Conservation (phyloP, 108 stramenopile genomes). For the Skeletonema costatum region DNA sequence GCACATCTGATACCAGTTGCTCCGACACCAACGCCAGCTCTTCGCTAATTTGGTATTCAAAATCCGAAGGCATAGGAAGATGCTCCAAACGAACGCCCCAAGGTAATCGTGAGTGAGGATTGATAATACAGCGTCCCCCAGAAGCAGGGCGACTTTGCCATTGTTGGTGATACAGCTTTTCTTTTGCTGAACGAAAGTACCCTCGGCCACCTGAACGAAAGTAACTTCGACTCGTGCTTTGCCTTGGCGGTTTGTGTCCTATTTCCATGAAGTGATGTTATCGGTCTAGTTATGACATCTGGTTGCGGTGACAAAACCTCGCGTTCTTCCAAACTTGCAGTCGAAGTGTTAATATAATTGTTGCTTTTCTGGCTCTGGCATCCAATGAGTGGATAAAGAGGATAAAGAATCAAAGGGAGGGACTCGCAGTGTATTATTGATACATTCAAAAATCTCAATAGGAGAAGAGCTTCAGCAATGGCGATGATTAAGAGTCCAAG, state of each 20-base stretch:
- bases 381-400: background rate
- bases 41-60: no score
- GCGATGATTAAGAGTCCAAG: constrained; percentile 2
- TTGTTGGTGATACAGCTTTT: background rate
- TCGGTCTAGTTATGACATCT: no score
- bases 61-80: no score
- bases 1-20: no score
- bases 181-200: background rate
- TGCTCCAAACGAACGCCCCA: no score
- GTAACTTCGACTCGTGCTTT: background rate
- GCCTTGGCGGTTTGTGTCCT: background rate
- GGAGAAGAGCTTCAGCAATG: background rate
- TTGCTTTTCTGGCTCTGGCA: background rate
- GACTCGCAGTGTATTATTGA: background rate
- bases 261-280: background rate
- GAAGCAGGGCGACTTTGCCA: background rate
- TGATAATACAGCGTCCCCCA: background rate
- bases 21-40: no score
- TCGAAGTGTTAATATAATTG: background rate
- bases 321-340: background rate
- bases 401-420: background rate
- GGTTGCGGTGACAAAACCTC: no score
- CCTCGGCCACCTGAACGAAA: background rate
- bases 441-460: background rate
- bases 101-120: background rate